Evolutionary conservation across 2,329 filamentous ascomycete genomes (phyloP), one percentile per base, ranked within the genome.

Genomic region (Exophiala sp.): DNA sequence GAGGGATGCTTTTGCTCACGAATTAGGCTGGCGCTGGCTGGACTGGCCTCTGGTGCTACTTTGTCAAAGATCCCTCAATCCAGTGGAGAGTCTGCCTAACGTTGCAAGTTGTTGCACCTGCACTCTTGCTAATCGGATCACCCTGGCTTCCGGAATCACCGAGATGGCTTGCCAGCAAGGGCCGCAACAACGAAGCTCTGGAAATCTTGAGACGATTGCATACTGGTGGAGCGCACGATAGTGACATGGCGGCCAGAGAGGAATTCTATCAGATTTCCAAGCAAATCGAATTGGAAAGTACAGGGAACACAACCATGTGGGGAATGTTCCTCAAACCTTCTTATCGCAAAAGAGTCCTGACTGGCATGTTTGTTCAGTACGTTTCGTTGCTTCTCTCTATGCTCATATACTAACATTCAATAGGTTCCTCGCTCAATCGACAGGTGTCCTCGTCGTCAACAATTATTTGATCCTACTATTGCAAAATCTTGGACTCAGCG

Each of bases 331-430:
- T 16, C 14, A 14, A 20, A 10, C 12, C 45, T 8, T 38, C 34
- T 5, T 77, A 77, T 54, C 67, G 76, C 10, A 78, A 76, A 65
- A 68, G 77, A 1, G 77, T 79, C 73, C 65, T 71, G 1, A 75
- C 78, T 34, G 76, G 75, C 0, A 79, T 78, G 54, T 36, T 21
- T n/a, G 29, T 47, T 10, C 45, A 47, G 32, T 41, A 41, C 2
- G n/a, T 18, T 24, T 43, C n/a, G n/a, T n/a, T n/a, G n/a, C n/a
- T n/a, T n/a, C n/a, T n/a, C n/a, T n/a, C n/a, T n/a, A n/a, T n/a
- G n/a, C n/a, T n/a, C n/a, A n/a, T n/a, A n/a, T n/a, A n/a, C n/a
- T n/a, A n/a, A n/a, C 20, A 12, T 12, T 35, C 9, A n/a, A n/a
- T 21, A 35, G 32, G 32, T 29, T 39, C 14, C 14, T 29, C 11